phyloP scores from a whole-genome alignment of 1,139 yeast genomes.

The Lodderomyces oxycetoniae region DNA sequence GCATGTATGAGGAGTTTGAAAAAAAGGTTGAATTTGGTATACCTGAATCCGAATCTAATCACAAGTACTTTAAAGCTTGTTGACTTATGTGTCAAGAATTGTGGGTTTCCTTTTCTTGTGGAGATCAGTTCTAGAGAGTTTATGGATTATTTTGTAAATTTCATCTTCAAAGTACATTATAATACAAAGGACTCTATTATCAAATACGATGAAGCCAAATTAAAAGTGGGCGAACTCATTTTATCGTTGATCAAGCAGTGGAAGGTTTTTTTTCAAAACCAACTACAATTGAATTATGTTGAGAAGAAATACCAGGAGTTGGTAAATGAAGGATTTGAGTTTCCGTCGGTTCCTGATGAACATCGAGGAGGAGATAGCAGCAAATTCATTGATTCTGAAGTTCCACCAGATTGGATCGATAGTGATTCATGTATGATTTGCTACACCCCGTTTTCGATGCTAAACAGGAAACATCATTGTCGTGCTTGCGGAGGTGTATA shows the following conservation, averaged over 20 bases:
- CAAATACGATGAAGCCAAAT: constrained; percentile 40
- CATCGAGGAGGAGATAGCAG: constrained; percentile 20
- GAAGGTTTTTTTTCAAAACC: constrained; percentile 69
- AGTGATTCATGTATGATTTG: constrained; percentile 95
- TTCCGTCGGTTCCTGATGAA: constrained; percentile 51
- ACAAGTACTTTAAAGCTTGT: constrained; percentile 68
- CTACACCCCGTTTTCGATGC: constrained; percentile 69
- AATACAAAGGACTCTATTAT: constrained; percentile 27
- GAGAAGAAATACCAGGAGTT: constrained; percentile 58
- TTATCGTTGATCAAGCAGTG: constrained; percentile 70
- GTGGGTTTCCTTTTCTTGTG: constrained; percentile 78
- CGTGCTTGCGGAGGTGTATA: constrained; percentile 96
- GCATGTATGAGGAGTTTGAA: constrained; percentile 83
- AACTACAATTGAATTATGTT: constrained; percentile 63
- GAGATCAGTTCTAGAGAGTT: constrained; percentile 86
- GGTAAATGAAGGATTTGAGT: constrained; percentile 57
- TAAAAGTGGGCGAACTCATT: constrained; percentile 55
- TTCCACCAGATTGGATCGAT: constrained; percentile 98
- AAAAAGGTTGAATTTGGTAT: constrained; percentile 59
- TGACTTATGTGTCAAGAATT: constrained; percentile 88
- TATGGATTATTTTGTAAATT: constrained; percentile 63
- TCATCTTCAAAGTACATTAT: constrained; percentile 35
- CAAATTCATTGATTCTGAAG: constrained; percentile 69
- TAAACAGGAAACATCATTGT: constrained; percentile 93
- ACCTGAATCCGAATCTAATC: constrained; percentile 71